Evolutionary conservation across 805 yeast species (phyloP).

Genomic region (Zygoascus biomembranicola): DNA sequence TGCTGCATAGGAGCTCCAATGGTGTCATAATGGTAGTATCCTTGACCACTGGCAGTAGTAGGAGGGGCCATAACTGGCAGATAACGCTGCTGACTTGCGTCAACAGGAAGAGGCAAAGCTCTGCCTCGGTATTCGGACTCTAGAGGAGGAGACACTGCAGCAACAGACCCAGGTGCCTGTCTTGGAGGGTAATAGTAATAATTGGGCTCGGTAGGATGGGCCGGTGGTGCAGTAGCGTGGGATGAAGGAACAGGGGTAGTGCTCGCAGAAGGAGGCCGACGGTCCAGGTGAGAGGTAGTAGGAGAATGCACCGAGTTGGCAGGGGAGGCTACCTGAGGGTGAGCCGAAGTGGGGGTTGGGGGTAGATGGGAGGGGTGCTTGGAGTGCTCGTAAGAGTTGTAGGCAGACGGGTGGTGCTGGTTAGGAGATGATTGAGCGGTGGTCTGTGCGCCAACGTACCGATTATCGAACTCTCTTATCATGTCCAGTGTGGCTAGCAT

Average conservation of each 20-base stretch:
- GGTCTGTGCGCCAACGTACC: not conserved
- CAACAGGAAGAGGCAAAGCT: slow-evolving; percentile 1
- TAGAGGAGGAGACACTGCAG: not conserved
- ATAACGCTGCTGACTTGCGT: not conserved
- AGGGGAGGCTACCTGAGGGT: not conserved
- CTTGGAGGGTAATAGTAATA: not conserved
- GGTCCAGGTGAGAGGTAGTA: not conserved
- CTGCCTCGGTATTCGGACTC: not conserved
- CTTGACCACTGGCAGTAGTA: not conserved
- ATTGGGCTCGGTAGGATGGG: not conserved
- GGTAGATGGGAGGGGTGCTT: not conserved
- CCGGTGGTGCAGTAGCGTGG: not conserved
- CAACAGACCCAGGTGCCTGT: not conserved
- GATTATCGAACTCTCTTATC: not conserved
- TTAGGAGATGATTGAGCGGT: not conserved
- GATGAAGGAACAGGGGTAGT: not conserved
- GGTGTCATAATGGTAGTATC: not conserved
- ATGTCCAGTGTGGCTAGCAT: not conserved
- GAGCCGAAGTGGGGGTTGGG: not conserved
- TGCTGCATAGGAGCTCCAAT: not conserved
- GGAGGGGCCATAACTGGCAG: not conserved
- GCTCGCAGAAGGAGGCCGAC: not conserved
- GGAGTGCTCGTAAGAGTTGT: not conserved
- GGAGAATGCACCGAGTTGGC: not conserved
- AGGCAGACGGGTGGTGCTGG: not conserved